A percentile compares a stretch with the other conserved stretches of the same genome.
Evolutionary conservation across 2,329 filamentous ascomycete genomes (phyloP).

Genomic region (Trichoderma endophyticum): DNA sequence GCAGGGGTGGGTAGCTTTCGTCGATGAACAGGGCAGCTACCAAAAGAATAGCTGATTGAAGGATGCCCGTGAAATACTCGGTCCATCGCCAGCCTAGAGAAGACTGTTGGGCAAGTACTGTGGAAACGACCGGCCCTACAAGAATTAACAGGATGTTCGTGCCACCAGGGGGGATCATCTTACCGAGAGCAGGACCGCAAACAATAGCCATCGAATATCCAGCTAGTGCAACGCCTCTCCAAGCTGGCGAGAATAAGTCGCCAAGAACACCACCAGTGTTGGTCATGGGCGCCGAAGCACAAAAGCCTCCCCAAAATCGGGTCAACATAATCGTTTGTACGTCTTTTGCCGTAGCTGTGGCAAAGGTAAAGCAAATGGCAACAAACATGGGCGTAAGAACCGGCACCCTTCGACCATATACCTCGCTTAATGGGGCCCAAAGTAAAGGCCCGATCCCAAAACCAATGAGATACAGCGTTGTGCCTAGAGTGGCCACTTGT

Average conservation of each 20-base stretch:
- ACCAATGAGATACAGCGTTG: slow-evolving; percentile 47
- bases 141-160: background rate
- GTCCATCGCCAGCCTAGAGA: slow-evolving; percentile 56
- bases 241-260: slow-evolving; percentile 59
- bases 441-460: slow-evolving; percentile 59
- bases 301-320: slow-evolving; percentile 62
- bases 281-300: slow-evolving; percentile 63
- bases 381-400: slow-evolving; percentile 61
- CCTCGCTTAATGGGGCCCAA: slow-evolving; percentile 63
- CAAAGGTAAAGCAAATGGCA: slow-evolving; percentile 62
- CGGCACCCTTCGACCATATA: slow-evolving; percentile 55
- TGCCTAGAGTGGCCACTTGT: slow-evolving; percentile 46
- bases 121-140: slow-evolving; percentile 46
- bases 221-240: slow-evolving; percentile 64
- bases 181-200: slow-evolving; percentile 55
- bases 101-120: slow-evolving; percentile 40
- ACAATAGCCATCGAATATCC: slow-evolving; percentile 66
- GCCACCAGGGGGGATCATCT: slow-evolving; percentile 1
- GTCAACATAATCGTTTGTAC: slow-evolving; percentile 64
- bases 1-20: slow-evolving; percentile 59
- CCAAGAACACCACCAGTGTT: slow-evolving; percentile 67
- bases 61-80: slow-evolving; percentile 57
- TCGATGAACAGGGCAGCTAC: slow-evolving; percentile 59
- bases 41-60: slow-evolving; percentile 53
- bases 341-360: slow-evolving; percentile 60